Percentiles rank a stretch among this genome's conserved stretches.
phyloP scores from a whole-genome alignment of 805 yeast species.

The Nakazawaea ernobii region DNA sequence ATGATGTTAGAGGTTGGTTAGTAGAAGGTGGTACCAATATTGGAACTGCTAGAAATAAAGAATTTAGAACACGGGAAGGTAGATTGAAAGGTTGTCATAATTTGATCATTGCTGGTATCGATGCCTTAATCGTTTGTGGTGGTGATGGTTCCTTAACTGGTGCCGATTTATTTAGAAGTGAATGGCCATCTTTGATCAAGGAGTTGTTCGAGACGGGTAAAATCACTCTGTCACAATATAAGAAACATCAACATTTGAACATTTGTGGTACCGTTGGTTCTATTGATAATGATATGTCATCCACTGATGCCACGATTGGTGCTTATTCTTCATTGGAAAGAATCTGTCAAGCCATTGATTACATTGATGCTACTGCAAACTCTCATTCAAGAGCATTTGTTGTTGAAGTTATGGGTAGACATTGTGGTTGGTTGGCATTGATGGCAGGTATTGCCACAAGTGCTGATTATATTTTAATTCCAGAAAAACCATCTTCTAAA shows the following conservation, averaged over 20 bases:
- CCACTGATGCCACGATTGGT: slow-evolving; percentile 80
- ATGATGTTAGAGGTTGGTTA: slow-evolving; percentile 66
- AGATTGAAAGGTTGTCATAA: slow-evolving; percentile 59
- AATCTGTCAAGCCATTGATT: slow-evolving; percentile 70
- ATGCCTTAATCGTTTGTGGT: slow-evolving; percentile 75
- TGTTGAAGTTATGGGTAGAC: slow-evolving; percentile 86
- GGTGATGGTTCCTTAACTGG: slow-evolving; percentile 84
- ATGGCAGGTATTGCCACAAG: slow-evolving; percentile 78
- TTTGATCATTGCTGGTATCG: slow-evolving; percentile 66
- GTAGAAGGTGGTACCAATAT: slow-evolving; percentile 71
- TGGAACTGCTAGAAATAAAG: slow-evolving; percentile 73
- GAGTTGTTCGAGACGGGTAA: slow-evolving; percentile 44
- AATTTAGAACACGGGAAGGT: slow-evolving; percentile 62
- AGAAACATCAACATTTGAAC: slow-evolving; percentile 49
- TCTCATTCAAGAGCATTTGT: slow-evolving; percentile 82
- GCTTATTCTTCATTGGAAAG: slow-evolving; percentile 74
- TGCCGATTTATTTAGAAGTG: slow-evolving; percentile 69
- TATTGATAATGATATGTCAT: slow-evolving; percentile 82
- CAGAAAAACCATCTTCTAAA: slow-evolving; percentile 67
- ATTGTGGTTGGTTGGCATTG: slow-evolving; percentile 83
- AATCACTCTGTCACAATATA: slow-evolving; percentile 41
- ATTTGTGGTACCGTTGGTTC: slow-evolving; percentile 77
- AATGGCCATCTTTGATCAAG: slow-evolving; percentile 68
- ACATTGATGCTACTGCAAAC: slow-evolving; percentile 78
- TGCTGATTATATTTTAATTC: slow-evolving; percentile 76